Percentiles rank a stretch among this genome's conserved stretches.
Evolutionary conservation across 75 land plant genomes (phyloP).

Genomic region (Sequoiadendron giganteum): DNA sequence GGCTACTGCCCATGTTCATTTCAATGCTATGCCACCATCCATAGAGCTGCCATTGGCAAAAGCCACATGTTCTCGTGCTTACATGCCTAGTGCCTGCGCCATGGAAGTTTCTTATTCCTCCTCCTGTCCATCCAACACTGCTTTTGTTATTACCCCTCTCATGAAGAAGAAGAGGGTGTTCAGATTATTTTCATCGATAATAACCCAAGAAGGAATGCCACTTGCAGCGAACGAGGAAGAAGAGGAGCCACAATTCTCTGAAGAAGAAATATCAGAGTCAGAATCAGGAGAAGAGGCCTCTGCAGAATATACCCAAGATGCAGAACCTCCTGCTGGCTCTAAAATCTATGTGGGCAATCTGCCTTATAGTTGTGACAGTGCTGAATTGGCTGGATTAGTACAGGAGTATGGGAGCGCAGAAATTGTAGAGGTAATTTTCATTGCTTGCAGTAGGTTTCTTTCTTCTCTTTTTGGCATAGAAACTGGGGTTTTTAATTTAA

Average conservation of each 20-base stretch:
- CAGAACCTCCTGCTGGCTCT: slow-evolving; percentile 19
- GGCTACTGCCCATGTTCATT: background rate
- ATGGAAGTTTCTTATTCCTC: background rate
- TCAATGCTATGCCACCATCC: background rate
- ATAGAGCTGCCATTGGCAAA: background rate
- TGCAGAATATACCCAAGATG: slow-evolving; percentile 13
- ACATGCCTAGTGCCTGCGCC: background rate
- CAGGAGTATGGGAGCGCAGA: slow-evolving; percentile 72
- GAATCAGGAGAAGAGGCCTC: background rate
- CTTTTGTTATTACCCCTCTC: background rate
- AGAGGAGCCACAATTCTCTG: background rate
- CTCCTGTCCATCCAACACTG: background rate
- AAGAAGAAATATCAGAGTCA: background rate
- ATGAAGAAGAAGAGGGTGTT: background rate
- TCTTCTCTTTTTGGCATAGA: no score
- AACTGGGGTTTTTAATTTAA: no score
- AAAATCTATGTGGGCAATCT: slow-evolving; percentile 91
- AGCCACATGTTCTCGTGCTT: background rate
- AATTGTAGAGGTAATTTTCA: slow-evolving; percentile 63
- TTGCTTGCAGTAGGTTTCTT: background rate
- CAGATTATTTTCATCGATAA: background rate
- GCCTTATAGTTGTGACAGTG: slow-evolving; percentile 79
- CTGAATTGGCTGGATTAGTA: slow-evolving; percentile 73
- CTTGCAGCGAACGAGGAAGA: slow-evolving; percentile 12
- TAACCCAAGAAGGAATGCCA: background rate